Evolutionary conservation across 2,329 filamentous ascomycete genomes (phyloP), one percentile per base, ranked within the genome.

Genomic region (Exserohilum turcica): DNA sequence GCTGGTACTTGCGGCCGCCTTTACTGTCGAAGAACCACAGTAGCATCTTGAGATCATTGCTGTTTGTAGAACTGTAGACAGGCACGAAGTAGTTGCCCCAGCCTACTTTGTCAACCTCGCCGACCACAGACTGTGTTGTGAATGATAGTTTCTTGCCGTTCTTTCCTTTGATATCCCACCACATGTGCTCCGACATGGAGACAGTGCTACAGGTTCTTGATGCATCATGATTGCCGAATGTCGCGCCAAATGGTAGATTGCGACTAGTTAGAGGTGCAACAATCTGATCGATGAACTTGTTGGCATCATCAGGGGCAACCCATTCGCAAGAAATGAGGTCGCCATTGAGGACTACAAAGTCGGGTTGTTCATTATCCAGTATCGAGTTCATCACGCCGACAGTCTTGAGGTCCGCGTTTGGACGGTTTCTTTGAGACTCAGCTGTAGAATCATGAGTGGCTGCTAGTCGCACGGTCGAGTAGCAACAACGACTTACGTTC

Each of bases 1-100:
- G 54, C 18, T 69, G 51, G 31, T 60, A 68, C 16, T 54, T 49
- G 10, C 52, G 57, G 2, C 69, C 70, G 40, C 67, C 68, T 37
- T 61, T 68, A 51, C 66, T 71, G 64, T 91, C 88, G 62, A 91
- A 90, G 74, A 90, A 90, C 86, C 87, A 91, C 1, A 91, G 75
- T 0, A 91, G 60, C 6, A 83, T 81, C 48, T 52, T 79, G 5
- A 72, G 54, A 2, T 61, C 63, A 12, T 50, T 52, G 6, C 48
- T 36, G 77, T 81, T 67, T 2, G 31, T 47, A 15, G 62, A 64
- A n/a, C 56, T 59, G 61, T 80, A 84, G 2, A 86, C 70, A 0
- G 78, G 78, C 6, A 85, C 61, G 52, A 80, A 84, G 65, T 84
- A 85, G 57, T 85, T 86, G 8, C 79, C 80, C 18, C 63, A 61